Evolutionary conservation across 108 stramenopile genomes (phyloP), one percentile per base, ranked within the genome.

Genomic region (Conticribra weissflogii): DNA sequence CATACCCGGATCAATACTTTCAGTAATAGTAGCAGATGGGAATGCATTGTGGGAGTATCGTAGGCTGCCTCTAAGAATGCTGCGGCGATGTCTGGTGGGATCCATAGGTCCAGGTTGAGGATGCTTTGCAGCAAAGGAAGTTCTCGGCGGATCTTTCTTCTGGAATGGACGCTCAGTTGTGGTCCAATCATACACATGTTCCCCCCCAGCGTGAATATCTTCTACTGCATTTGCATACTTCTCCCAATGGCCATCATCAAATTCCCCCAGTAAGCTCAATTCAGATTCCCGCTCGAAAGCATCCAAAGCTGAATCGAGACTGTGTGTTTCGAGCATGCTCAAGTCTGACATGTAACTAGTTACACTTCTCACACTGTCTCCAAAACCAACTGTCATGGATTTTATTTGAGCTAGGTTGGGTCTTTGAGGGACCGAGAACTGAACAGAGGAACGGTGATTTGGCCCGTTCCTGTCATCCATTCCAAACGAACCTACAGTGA

Each of bases 271-370:
- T 30, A 66, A 33, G 21, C 59, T 54, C 47, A 71, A 54, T 47
- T 79, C 78, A 22, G 47, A 17, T 47, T 79, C 78, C 27, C 78
- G 78, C 31, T 79, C 64, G 18, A 63, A 68, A 46, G 64, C 56
- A 45, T 79, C 78, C 78, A 79, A 62, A n/a, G 66, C 78, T 7
- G 69, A 71, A 36, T 79, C 78, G 4, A 79, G 49, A 62, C 78
- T 79, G 16, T 60, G 70, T 14, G 66, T 54, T 9, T 76, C 74
- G 45, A 56, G 55, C 54, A 52, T 48, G 30, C 62, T 63, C 33
- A 79, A 47, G 18, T 78, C 77, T 18, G 69, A 71, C 18, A 79
- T 25, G 41, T 71, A 57, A 24, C 59, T 66, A 19, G 55, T 53
- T 12, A 78, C 17, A 49, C 70, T 71, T 36, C 64, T 33, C 15